These are phyloP conservation scores for Pseudocercospora vitis DNA, from an alignment of 2,329 filamentous ascomycete species.

Conservation along the genomic window DNA sequence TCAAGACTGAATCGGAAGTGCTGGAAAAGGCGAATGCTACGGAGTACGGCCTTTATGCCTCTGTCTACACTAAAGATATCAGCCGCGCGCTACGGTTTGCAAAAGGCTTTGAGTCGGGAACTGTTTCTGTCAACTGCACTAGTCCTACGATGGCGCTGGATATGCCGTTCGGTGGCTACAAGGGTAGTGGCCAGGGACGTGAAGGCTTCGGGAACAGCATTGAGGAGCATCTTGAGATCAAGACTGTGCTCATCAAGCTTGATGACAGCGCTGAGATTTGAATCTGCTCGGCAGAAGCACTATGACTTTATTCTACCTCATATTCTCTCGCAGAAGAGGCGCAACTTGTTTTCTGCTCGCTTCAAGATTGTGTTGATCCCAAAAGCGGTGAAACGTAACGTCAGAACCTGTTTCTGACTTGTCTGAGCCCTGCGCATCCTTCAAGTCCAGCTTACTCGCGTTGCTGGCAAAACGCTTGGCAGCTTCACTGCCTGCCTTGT, in stretches of 20 bases:
- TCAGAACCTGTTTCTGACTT: conserved; percentile 43
- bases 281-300: too few relatives aligned
- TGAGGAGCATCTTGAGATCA: conserved; percentile 29
- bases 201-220: conserved; percentile 24
- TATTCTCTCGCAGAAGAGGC: conserved; percentile 56
- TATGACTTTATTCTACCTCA: too few relatives aligned
- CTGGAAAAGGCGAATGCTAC: conserved; percentile 41
- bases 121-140: conserved; percentile 45
- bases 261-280: conserved; percentile 20
- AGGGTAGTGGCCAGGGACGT: conserved; percentile 34
- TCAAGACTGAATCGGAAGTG: conserved; percentile 39
- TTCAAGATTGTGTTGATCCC: conserved; percentile 62
- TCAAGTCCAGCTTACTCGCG: conserved; percentile 57
- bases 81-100: conserved; percentile 42
- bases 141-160: conserved; percentile 37
- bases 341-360: conserved; percentile 65
- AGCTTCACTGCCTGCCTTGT: conserved; percentile 51
- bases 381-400: conserved; percentile 53
- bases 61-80: conserved; percentile 42
- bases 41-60: conserved; percentile 42
- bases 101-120: conserved; percentile 43
- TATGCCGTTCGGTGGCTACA: conserved; percentile 47
- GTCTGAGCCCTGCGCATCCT: conserved; percentile 51
- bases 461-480: conserved; percentile 56
- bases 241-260: conserved; percentile 29